Base-by-base conservation (phyloP, 768 basidiomycete genomes). In the Coprinopsis marcescibilis region DNA sequence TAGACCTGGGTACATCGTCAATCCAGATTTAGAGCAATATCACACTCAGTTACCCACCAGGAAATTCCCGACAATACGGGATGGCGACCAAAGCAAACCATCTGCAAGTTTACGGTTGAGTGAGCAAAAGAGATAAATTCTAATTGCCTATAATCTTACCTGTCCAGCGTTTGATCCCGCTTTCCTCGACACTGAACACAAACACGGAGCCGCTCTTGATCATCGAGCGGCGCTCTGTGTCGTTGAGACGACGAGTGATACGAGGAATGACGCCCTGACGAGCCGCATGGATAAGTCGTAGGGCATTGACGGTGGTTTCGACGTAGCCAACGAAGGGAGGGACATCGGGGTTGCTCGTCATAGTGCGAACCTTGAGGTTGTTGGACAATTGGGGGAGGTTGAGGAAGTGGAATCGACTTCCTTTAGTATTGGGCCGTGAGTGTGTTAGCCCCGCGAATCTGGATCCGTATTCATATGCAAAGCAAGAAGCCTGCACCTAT, bases 101-200 rank as follows among this genome's bases (percentile, higher is more conserved):
- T 79, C 76, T 78, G n/a, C n/a, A n/a, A 44, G 37, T 33, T 35
- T 38, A 46, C 34, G 33, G 14, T 46, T 36, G 53, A 38, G 50
- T 50, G 51, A 52, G 53, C 24, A 42, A n/a, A n/a, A n/a, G n/a
- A n/a, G 48, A 45, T 43, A 37, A 42, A 52, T 32, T 37, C 41
- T 43, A 36, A 36, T 32, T 46, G 4, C 41, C 14, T 43, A 30
- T 33, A 56, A 54, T n/a, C 63, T 45, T 52, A 66, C 83, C 89
- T 26, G 89, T 93, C 85, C 89, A 89, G 13, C 89, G 73, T 61
- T 87, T 89, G 65, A 93, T 91, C 11, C 85, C 85, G 59, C 86
- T 88, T 60, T 89, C 87, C 56, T 88, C 83, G 57, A 90, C 89
- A 59, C 86, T 86, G 66, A 90, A 93, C 41, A 93, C 82, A 60